Evolutionary conservation across 257 asterid genomes (phyloP).

Genomic region (Asclepias syriaca): DNA sequence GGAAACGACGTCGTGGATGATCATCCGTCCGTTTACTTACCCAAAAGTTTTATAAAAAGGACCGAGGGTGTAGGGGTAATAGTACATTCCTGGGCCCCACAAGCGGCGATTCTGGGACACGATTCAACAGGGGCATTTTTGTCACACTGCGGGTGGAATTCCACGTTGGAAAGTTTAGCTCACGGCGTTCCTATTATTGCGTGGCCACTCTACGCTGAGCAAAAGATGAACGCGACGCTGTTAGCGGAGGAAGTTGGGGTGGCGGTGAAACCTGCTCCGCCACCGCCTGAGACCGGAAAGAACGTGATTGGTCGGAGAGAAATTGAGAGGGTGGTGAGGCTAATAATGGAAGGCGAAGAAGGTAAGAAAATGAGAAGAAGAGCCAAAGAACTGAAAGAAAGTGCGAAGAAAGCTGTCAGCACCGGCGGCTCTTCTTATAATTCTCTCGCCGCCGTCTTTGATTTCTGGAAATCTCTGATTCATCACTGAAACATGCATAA

Average conservation of each 20-base stretch:
- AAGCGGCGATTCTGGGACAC: constrained; percentile 32
- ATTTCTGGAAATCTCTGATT: constrained; percentile 3
- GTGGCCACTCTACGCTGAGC: constrained; percentile 53
- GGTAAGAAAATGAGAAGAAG: constrained; percentile 22
- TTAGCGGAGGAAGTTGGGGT: constrained; percentile 38
- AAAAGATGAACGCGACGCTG: constrained; percentile 39
- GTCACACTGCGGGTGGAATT: constrained; percentile 56
- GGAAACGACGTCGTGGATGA: constrained; percentile 12
- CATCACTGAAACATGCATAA: too few species aligned
- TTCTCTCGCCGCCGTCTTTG: constrained; percentile 11
- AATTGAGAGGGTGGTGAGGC: constrained; percentile 32
- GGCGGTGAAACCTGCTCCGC: constrained; percentile 23
- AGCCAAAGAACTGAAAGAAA: constrained; percentile 27
- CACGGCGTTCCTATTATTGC: constrained; percentile 47
- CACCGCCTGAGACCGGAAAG: constrained; percentile 2
- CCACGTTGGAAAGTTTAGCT: constrained; percentile 33
- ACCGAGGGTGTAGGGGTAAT: constrained; percentile 26
- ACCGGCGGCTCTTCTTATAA: constrained; percentile 28
- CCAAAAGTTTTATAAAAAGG: constrained; percentile 23
- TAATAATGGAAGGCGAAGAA: constrained; percentile 32
- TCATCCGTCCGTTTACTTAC: constrained; percentile 24
- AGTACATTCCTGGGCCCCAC: constrained; percentile 42
- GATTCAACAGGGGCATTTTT: constrained; percentile 31
- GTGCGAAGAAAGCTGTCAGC: constrained; percentile 22
- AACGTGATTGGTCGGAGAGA: constrained; percentile 24